phyloP scores from a whole-genome alignment of 2,329 filamentous ascomycete species.

The Thielaviopsis populi region DNA sequence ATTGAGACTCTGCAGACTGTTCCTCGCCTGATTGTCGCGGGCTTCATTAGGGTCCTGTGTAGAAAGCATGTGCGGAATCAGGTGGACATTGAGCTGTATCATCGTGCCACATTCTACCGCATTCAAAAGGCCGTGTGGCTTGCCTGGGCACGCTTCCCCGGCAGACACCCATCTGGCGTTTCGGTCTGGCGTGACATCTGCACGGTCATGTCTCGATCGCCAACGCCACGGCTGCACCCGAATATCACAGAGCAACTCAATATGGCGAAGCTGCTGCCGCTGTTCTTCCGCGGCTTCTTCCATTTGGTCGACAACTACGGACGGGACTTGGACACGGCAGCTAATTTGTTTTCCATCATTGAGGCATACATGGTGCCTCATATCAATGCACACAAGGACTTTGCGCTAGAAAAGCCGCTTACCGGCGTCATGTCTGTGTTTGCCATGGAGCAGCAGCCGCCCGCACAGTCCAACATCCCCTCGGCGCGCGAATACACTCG shows the following conservation, averaged over 20 bases:
- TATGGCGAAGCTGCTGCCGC: conserved; percentile 1
- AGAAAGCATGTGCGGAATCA: conserved; percentile 13
- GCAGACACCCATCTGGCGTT: conserved; percentile 3
- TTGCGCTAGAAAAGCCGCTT: background rate
- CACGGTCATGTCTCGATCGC: conserved; percentile 3
- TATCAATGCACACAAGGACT: conserved; percentile 3
- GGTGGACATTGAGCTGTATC: conserved; percentile 6
- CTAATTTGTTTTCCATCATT: conserved; percentile 4
- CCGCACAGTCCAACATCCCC: background rate
- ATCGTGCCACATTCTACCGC: conserved; percentile 13
- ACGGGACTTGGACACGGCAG: conserved; percentile 4
- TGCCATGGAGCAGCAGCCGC: conserved; percentile 1
- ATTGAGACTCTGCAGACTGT: conserved; percentile 7
- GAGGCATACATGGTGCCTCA: conserved; percentile 14
- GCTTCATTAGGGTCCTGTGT: conserved; percentile 16
- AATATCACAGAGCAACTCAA: conserved; percentile 11
- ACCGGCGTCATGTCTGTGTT: conserved; percentile 7
- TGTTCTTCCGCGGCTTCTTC: conserved; percentile 11
- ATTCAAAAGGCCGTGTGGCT: conserved; percentile 16
- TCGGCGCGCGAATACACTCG: conserved; percentile 2
- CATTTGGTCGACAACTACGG: conserved; percentile 13
- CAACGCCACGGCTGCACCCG: conserved; percentile 13
- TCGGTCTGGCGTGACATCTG: conserved; percentile 6
- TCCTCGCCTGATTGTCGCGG: conserved; percentile 15
- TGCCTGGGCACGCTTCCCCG: conserved; percentile 7